Base-by-base conservation (phyloP, 2,329 filamentous ascomycete genomes). In the Dothistroma pini region DNA sequence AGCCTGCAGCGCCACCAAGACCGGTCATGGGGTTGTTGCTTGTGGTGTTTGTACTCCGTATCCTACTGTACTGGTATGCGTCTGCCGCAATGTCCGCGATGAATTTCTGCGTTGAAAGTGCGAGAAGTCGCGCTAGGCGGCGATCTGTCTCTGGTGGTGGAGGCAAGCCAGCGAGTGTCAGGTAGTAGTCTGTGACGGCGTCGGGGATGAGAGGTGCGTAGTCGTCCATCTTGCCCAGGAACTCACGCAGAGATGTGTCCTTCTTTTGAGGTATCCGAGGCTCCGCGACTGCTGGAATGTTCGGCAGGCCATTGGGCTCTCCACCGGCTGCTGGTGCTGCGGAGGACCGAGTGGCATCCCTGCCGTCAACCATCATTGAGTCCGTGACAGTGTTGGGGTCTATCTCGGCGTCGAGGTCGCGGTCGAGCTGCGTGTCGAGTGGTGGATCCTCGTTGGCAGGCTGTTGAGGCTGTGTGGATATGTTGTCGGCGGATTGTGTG, bases 161-260 rank as follows among this genome's bases (percentile, higher is more conserved):
- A 35, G 95, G 93, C 4, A 99, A 90, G 57, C 95, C 95, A 67
- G 93, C 92, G 69, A 96, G 89, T 41, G 93, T 96, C 80, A 99
- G 90, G 79, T 99, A 99, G 83, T 97, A 97, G 75, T 96, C 89
- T 65, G 93, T 97, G 22, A 99, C 95, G 21, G 95, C 95, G 74
- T 99, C 95, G 51, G 95, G 95, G 69, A 99, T 97, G 91, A 99
- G 96, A 11, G 95, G 95, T 63, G 95, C 92, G 77, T 95, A 97
- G 72, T 99, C 95, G 74, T 99, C 95, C 89, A 99, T 97, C 82
- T 96, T 97, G 66, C 85, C 84, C 19, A 99, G 77, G 73, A 99
- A 97, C 77, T 97, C 93, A 72, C 93, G 89, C 67, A 99, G 79
- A 44, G 90, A 96, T 21, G 89, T 88, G 78, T 99, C 95, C 78